These are phyloP conservation scores for Cryptococcus amylolentus DNA, from an alignment of 1,284 basidiomycete species.

Conservation along the genomic window DNA sequence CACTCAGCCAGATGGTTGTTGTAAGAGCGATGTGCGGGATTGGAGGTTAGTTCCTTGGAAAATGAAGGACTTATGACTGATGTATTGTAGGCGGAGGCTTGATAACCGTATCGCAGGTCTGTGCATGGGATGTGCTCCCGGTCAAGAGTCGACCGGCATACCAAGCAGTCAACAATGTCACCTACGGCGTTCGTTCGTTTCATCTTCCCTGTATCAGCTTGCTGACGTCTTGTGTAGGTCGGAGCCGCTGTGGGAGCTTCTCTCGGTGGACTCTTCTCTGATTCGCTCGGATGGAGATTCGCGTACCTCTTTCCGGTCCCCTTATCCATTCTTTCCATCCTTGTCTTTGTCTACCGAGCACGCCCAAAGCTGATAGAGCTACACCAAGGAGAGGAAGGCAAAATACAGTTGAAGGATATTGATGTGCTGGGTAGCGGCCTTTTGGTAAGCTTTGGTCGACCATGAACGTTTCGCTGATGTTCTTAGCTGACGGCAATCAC, in stretches of 20 bases:
- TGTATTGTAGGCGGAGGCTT: slow-evolving; percentile 15
- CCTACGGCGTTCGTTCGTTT: slow-evolving; percentile 18
- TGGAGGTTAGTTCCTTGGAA: slow-evolving; percentile 10
- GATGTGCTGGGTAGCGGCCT: slow-evolving; percentile 18
- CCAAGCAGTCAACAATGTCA: slow-evolving; percentile 25
- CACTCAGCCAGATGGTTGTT: slow-evolving; percentile 19
- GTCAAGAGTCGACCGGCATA: slow-evolving; percentile 16
- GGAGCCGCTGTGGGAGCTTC: slow-evolving; percentile 22
- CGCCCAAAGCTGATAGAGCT: slow-evolving; percentile 15
- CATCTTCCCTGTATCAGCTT: neutral
- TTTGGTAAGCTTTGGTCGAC: slow-evolving; percentile 11
- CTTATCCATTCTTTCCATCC: slow-evolving; percentile 14
- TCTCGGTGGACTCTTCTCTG: slow-evolving; percentile 19
- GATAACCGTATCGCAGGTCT: slow-evolving; percentile 23
- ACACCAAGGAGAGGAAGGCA: slow-evolving; percentile 2
- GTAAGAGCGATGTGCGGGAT: slow-evolving; percentile 22
- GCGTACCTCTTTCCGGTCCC: slow-evolving; percentile 22
- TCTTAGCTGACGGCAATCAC: slow-evolving; percentile 21
- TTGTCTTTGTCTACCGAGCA: slow-evolving; percentile 17
- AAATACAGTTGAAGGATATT: slow-evolving; percentile 13
- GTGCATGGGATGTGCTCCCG: slow-evolving; percentile 23
- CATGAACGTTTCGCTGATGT: neutral
- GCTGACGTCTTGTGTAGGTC: slow-evolving; percentile 8
- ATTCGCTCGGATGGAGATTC: slow-evolving; percentile 24
- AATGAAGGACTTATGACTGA: neutral